These are phyloP conservation scores for Starmerella gropengiesseri DNA, from an alignment of 805 yeast genomes.

Conservation along the genomic window DNA sequence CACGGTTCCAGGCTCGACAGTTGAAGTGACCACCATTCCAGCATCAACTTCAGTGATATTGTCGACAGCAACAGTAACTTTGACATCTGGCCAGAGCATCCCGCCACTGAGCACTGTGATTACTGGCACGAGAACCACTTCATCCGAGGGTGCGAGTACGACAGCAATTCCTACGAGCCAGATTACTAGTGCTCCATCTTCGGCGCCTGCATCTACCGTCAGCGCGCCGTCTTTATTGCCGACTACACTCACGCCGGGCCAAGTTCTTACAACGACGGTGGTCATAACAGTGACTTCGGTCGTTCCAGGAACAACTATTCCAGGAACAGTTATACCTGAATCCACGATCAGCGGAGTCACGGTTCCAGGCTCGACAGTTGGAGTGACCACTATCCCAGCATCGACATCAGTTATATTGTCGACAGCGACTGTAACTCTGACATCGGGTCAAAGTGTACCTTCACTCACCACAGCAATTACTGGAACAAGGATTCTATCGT, in stretches of 20 bases:
- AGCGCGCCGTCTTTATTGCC: background rate
- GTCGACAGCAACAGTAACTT: background rate
- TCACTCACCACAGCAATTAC: background rate
- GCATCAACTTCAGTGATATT: background rate
- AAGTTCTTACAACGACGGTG: background rate
- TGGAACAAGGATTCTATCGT: too few relatives aligned
- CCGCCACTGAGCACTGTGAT: too few relatives aligned
- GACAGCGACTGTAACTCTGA: background rate
- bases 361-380: background rate
- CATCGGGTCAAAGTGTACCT: background rate
- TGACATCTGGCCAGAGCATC: background rate
- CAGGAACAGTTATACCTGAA: too few relatives aligned
- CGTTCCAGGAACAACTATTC: slow-evolving; percentile 10
- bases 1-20: background rate
- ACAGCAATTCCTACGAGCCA: background rate
- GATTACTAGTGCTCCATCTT: background rate
- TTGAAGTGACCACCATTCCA: background rate
- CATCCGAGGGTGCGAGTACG: background rate
- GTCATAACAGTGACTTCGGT: slow-evolving; percentile 6
- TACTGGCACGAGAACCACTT: background rate
- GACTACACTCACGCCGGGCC: background rate
- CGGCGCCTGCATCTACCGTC: background rate
- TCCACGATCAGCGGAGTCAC: background rate
- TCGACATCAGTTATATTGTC: background rate
- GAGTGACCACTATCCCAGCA: too few relatives aligned